Base-by-base conservation (phyloP, 2,329 filamentous ascomycete genomes). In the Beauveria bassiana region DNA sequence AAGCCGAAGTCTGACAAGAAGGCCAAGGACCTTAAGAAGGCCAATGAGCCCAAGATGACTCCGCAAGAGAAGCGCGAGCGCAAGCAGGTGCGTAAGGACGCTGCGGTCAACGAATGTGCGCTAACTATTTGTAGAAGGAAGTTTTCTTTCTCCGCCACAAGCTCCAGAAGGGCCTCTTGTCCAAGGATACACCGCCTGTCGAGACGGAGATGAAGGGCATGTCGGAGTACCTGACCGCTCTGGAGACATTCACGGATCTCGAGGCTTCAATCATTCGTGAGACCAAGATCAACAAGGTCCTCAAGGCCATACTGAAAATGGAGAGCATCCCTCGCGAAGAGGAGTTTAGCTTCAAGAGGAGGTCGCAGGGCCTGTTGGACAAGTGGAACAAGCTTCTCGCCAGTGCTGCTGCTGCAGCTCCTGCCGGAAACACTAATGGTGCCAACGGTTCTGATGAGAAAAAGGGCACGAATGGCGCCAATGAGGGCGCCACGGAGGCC, bases 211-310 rank as follows among this genome's bases (percentile, higher is more conserved):
- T 93, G 89, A 79, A 85, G 64, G 77, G 79, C 53, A 92, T 95
- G 87, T 87, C 87, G 5, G 87, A 90, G 20, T 91, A 87, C 69
- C 80, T 96, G 62, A 83, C 81, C 34, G 91, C 96, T 73, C 84
- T 99, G 6, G 95, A 99, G 76, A 84, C 81, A 8, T 88, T 80
- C 73, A 78, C 85, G 1, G 90, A 96, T 66, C 84, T 98, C 5
- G 93, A 98, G 72, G 91, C 90, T 34, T 86, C 86, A 66, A 95
- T 97, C 68, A 96, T 98, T 69, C 86, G 90, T 65, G 81, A 79
- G 16, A 99, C 95, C 64, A 99, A 98, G 82, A 97, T 99, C 75
- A 93, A 98, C 85, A 99, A 99, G 79, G 93, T 99, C 12, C 82
- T 99, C 62, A 96, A 96, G 78, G 92, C 89, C 5, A 95, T 99